Evolutionary conservation across 352 stramenopile species (phyloP), one percentile per base, ranked within the genome.

Genomic region (Phytophthora pistaciae): DNA sequence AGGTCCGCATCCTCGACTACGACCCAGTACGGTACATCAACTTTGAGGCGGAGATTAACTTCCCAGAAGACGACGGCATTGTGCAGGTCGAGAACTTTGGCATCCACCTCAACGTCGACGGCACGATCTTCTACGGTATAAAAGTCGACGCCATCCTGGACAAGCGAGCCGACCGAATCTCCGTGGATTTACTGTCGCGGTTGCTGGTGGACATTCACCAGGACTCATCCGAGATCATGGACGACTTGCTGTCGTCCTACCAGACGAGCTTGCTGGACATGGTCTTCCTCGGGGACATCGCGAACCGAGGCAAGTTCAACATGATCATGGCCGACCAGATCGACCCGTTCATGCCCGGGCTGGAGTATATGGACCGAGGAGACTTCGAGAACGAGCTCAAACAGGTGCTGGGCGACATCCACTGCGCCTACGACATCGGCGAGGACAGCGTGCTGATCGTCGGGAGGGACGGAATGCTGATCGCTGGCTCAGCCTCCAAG

Each of bases 321-420:
- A 86, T 99, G 58, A 98, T 99, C 64, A 98, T 99, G 75, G 96
- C 97, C 44, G 98, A 98, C 72, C 95, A 99, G 71, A 99, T 99
- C 64, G 97, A 96, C 10, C 97, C 97, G 21, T 97, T 98, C 74
- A 88, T 99, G 66, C 97, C 96, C 38, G 96, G 94, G 0, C 85
- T 98, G 62, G 96, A 99, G 81, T 99, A 98, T 83, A 98, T 99
- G 95, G 95, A 99, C 74, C 96, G 96, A 60, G 95, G 93, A 42
- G 94, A 99, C 71, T 98, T 98, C 73, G 96, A 99, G 69, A 99
- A 99, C 76, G 96, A 99, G 70, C 87, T 99, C 42, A 98, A 98
- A 77, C 91, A 98, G 72, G 88, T 97, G 13, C 84, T 99, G 31
- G 95, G 95, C 21, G 95, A 98, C 66, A 97, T 95, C 50, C 87